Percentiles rank a stretch among this genome's conserved stretches.
These are phyloP conservation scores for Elsinoe fawcettii DNA, from an alignment of 2,329 filamentous ascomycete species.

Conservation along the genomic window DNA sequence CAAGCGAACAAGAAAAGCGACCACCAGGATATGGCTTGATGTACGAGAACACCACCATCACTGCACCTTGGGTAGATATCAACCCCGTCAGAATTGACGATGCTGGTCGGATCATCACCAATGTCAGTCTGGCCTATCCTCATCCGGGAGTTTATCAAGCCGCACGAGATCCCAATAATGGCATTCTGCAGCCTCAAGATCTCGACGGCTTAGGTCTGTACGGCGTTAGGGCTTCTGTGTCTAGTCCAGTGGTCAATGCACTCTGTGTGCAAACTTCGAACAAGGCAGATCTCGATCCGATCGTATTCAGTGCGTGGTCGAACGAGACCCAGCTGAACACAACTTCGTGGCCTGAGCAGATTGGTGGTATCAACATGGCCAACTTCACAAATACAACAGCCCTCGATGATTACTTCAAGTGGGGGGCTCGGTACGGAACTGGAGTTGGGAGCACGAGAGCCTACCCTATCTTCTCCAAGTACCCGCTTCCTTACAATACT, in stretches of 20 bases:
- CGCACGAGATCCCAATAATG: slow-evolving; percentile 52
- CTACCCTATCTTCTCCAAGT: slow-evolving; percentile 36
- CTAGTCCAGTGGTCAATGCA: slow-evolving; percentile 63
- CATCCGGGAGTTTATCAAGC: slow-evolving; percentile 63
- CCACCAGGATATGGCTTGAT: slow-evolving; percentile 56
- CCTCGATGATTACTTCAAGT: slow-evolving; percentile 64
- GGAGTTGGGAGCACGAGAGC: not conserved
- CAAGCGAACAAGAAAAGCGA: slow-evolving; percentile 40
- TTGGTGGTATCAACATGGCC: slow-evolving; percentile 15
- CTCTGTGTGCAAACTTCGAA: slow-evolving; percentile 59
- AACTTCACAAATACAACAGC: slow-evolving; percentile 20
- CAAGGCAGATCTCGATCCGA: slow-evolving; percentile 49
- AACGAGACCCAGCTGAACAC: slow-evolving; percentile 26
- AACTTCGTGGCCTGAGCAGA: slow-evolving; percentile 21
- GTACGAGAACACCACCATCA: slow-evolving; percentile 65
- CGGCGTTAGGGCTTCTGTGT: slow-evolving; percentile 57
- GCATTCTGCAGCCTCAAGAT: slow-evolving; percentile 59
- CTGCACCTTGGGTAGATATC: slow-evolving; percentile 60
- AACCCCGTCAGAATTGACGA: slow-evolving; percentile 50
- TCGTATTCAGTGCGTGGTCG: slow-evolving; percentile 59
- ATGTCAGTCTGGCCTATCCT: slow-evolving; percentile 69
- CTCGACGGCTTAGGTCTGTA: slow-evolving; percentile 60
- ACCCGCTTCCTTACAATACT: slow-evolving; percentile 59
- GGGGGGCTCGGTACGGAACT: slow-evolving; percentile 46
- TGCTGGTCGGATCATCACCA: slow-evolving; percentile 58